Evolutionary conservation across 2,329 filamentous ascomycete species (phyloP).

Genomic region (Aspergillus eucalypticola): DNA sequence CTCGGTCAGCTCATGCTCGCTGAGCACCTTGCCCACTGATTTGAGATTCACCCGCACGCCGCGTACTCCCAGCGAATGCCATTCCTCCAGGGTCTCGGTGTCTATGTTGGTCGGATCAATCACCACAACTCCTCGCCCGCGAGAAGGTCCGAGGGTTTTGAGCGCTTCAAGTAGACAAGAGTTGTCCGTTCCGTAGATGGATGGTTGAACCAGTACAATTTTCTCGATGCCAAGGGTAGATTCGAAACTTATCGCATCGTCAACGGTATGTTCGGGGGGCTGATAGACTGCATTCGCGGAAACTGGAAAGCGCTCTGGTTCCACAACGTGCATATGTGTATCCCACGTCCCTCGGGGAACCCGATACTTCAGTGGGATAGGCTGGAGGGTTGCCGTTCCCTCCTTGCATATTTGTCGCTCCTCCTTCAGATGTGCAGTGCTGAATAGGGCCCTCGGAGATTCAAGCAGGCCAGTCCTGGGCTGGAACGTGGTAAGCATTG

Average conservation of each 20-base stretch:
- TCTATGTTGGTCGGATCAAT: constrained; percentile 52
- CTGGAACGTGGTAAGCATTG: constrained; percentile 31
- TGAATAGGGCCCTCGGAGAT: constrained; percentile 4
- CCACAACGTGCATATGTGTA: constrained; percentile 65
- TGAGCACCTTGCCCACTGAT: constrained; percentile 50
- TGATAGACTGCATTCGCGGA: constrained; percentile 53
- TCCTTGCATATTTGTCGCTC: background rate
- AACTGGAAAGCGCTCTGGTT: constrained; percentile 54
- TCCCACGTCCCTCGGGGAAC: constrained; percentile 54
- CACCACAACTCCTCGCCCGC: constrained; percentile 58
- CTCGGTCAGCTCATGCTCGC: constrained; percentile 42
- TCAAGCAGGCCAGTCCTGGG: constrained; percentile 19
- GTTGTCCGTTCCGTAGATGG: constrained; percentile 64
- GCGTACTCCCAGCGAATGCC: constrained; percentile 60
- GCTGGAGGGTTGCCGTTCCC: background rate
- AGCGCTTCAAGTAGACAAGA: constrained; percentile 59
- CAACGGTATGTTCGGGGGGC: constrained; percentile 52
- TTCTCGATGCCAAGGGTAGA: constrained; percentile 54
- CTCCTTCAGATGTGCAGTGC: background rate
- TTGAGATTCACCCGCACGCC: constrained; percentile 62
- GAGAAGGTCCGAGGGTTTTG: constrained; percentile 48
- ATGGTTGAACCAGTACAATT: constrained; percentile 62
- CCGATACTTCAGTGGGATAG: constrained; percentile 22
- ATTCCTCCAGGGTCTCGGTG: constrained; percentile 47
- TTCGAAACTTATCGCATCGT: constrained; percentile 56